Conservation (phyloP, 177 flowering plant species). For the Tripterygium wilfordii region DNA sequence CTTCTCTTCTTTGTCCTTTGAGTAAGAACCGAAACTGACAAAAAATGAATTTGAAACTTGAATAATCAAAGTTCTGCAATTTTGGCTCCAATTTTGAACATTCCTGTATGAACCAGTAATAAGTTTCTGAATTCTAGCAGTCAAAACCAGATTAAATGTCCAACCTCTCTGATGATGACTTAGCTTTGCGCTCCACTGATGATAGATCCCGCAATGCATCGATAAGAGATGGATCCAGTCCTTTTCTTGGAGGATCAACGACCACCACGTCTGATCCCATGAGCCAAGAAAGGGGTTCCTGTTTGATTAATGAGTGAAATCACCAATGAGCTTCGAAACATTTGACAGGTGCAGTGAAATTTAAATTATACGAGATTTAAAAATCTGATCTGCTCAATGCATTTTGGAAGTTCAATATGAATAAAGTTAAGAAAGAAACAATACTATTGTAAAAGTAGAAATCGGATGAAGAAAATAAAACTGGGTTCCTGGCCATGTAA, state of each 20-base stretch:
- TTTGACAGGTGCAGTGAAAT: too few species aligned
- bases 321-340: neutral
- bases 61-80: neutral
- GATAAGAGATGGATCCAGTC: conserved; percentile 65
- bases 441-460: too few species aligned
- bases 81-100: neutral
- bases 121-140: neutral
- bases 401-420: too few species aligned
- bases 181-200: conserved; percentile 34
- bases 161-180: conserved; percentile 48
- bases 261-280: conserved; percentile 83
- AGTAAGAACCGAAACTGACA: conserved; percentile 25
- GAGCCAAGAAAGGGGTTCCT: conserved; percentile 93
- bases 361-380: too few species aligned
- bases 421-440: too few species aligned
- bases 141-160: too few species aligned
- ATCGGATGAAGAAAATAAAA: too few species aligned
- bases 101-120: neutral
- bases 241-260: conserved; percentile 96
- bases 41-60: neutral
- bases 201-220: conserved; percentile 45
- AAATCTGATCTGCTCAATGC: too few species aligned
- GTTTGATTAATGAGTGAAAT: conserved; percentile 1
- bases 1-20: conserved; percentile 65
- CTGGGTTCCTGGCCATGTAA: too few species aligned